A percentile compares a stretch with the other conserved stretches of the same genome.
Evolutionary conservation across 2,329 filamentous ascomycete genomes (phyloP).

Genomic region (Bipolaris sorokiniana): DNA sequence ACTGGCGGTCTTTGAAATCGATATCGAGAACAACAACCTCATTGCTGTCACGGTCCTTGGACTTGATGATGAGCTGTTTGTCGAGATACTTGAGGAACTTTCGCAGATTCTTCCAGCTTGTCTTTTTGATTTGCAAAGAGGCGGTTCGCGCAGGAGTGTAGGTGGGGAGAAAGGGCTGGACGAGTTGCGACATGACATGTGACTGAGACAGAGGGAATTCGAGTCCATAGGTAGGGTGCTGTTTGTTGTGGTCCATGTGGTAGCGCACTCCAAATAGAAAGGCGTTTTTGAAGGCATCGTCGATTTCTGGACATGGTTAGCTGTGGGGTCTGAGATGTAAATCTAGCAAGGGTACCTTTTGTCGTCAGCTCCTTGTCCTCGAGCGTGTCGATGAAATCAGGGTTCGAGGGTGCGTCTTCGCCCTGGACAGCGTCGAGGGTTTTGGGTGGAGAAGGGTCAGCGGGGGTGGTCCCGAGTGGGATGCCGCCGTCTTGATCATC

Average conservation of each 20-base stretch:
- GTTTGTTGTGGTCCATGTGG: slow-evolving; percentile 62
- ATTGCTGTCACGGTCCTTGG: slow-evolving; percentile 68
- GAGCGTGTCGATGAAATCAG: slow-evolving; percentile 45
- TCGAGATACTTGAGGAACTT: slow-evolving; percentile 73
- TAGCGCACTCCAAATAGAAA: slow-evolving; percentile 68
- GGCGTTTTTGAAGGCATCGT: slow-evolving; percentile 68
- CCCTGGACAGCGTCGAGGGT: slow-evolving; percentile 43
- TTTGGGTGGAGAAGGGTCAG: slow-evolving; percentile 42
- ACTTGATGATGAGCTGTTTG: slow-evolving; percentile 67
- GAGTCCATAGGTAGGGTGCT: slow-evolving; percentile 60
- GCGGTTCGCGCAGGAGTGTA: slow-evolving; percentile 61
- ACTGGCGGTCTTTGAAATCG: slow-evolving; percentile 64
- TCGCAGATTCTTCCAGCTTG: slow-evolving; percentile 72
- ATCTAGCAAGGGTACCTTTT: slow-evolving; percentile 53
- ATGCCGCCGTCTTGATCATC: slow-evolving; percentile 56
- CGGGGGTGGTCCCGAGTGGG: slow-evolving; percentile 37
- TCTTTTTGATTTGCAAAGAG: slow-evolving; percentile 71
- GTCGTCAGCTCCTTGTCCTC: slow-evolving; percentile 62
- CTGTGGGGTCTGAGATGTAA: neutral
- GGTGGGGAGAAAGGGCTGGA: slow-evolving; percentile 70
- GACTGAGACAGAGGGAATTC: slow-evolving; percentile 69
- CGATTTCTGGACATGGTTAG: slow-evolving; percentile 61
- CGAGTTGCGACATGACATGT: slow-evolving; percentile 66
- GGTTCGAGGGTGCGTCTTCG: slow-evolving; percentile 41
- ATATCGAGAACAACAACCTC: slow-evolving; percentile 70